These are phyloP conservation scores for Lathyrus aphaca DNA, from an alignment of 306 rosid genomes.

Conservation along the genomic window DNA sequence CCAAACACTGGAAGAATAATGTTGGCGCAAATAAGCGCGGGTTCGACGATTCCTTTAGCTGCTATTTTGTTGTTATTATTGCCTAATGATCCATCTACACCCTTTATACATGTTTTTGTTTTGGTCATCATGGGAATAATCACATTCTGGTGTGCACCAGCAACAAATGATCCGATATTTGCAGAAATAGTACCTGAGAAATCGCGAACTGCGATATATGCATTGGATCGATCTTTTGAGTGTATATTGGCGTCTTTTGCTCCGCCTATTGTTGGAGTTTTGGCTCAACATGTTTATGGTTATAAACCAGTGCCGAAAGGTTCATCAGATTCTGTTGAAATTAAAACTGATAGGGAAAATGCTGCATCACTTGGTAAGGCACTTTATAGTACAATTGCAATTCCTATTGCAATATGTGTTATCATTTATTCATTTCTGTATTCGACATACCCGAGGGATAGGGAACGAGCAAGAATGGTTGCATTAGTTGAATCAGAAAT, in stretches of 20 bases:
- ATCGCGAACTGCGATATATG: conserved; percentile 77
- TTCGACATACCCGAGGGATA: conserved; percentile 75
- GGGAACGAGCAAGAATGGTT: conserved; percentile 68
- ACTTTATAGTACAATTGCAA: conserved; percentile 63
- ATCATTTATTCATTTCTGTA: conserved; percentile 72
- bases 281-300: conserved; percentile 71
- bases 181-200: conserved; percentile 91
- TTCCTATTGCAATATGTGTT: conserved; percentile 69
- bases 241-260: conserved; percentile 73
- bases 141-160: conserved; percentile 68
- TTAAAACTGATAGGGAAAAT: conserved; percentile 75
- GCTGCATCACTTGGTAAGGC: conserved; percentile 85
- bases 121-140: conserved; percentile 68
- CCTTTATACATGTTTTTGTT: conserved; percentile 61
- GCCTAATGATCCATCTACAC: conserved; percentile 71
- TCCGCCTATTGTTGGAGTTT: conserved; percentile 75
- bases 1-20: conserved; percentile 76
- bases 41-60: conserved; percentile 71
- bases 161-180: conserved; percentile 92
- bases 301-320: conserved; percentile 68
- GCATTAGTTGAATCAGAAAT: conserved; percentile 61
- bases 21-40: conserved; percentile 79
- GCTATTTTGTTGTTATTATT: conserved; percentile 63
- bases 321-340: conserved; percentile 48
- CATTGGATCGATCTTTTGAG: conserved; percentile 80